phyloP scores from a whole-genome alignment of 192 early-diverging fungal species.

The Gryganskiella cystojenkinii region DNA sequence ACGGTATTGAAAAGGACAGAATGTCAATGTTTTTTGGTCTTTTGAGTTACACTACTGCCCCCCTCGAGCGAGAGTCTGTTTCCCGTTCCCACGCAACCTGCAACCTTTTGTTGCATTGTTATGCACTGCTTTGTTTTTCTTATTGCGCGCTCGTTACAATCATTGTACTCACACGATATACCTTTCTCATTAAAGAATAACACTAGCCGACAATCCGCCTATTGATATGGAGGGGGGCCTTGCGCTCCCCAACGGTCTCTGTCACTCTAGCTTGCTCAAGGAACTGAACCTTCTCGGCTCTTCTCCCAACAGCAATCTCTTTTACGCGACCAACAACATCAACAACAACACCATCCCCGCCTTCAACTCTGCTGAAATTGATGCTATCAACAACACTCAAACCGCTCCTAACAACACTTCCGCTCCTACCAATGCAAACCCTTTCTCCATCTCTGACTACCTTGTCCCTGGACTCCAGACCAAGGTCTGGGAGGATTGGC shows the following conservation, averaged over 20 bases:
- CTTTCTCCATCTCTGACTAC: constrained; percentile 51
- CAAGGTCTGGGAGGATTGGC: constrained; percentile 53
- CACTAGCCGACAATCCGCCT: constrained; percentile 49
- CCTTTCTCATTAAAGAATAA: constrained; percentile 39
- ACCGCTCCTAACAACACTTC: not conserved
- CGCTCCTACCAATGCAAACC: not conserved
- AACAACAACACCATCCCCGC: not conserved
- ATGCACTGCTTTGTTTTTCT: too few relatives aligned
- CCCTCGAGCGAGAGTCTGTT: too few relatives aligned
- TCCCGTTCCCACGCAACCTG: too few relatives aligned
- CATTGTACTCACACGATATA: too few relatives aligned
- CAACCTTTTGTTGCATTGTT: too few relatives aligned
- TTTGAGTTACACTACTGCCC: too few relatives aligned
- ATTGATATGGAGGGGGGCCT: constrained; percentile 49
- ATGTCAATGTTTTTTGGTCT: too few relatives aligned
- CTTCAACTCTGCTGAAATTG: not conserved
- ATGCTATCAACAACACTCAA: not conserved
- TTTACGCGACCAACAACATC: not conserved
- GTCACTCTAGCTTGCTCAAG: constrained; percentile 28
- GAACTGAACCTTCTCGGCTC: constrained; percentile 25
- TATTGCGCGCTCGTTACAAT: too few relatives aligned
- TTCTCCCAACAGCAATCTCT: not conserved
- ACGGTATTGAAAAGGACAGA: too few relatives aligned
- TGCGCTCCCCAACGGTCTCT: constrained; percentile 28
- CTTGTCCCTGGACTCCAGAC: constrained; percentile 45